These are phyloP conservation scores for Colletotrichum sp. DNA, from an alignment of 2,329 filamentous ascomycete genomes.

Conservation along the genomic window DNA sequence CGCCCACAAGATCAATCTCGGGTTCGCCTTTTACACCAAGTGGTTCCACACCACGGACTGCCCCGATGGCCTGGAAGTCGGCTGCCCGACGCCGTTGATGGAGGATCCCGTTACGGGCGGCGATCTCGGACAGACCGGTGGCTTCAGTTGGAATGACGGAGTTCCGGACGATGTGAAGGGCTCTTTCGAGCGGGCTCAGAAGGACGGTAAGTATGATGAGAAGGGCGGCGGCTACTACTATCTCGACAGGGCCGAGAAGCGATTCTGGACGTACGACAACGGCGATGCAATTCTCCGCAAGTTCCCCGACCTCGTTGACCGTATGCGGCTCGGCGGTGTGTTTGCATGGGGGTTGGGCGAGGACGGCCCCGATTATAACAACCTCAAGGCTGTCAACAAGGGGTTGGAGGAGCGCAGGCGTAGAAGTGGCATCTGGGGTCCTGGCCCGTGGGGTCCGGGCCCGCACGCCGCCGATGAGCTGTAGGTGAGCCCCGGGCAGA, in stretches of 20 bases:
- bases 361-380: conserved; percentile 56
- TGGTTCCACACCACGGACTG: conserved; percentile 60
- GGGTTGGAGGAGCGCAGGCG: conserved; percentile 22
- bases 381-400: conserved; percentile 38
- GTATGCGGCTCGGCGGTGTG: conserved; percentile 67
- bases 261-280: conserved; percentile 81
- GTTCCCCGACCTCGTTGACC: conserved; percentile 62
- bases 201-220: conserved; percentile 60
- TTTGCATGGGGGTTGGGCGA: conserved; percentile 81
- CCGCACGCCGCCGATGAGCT: conserved; percentile 12
- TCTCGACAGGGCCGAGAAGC: conserved; percentile 61
- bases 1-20: conserved; percentile 61
- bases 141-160: conserved; percentile 65
- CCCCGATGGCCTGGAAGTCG: conserved; percentile 48
- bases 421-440: background rate
- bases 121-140: conserved; percentile 62
- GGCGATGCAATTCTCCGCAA: conserved; percentile 65
- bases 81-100: conserved; percentile 59
- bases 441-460: background rate
- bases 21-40: conserved; percentile 72
- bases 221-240: conserved; percentile 70
- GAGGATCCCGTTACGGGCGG: conserved; percentile 63
- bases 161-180: conserved; percentile 55
- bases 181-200: conserved; percentile 63
- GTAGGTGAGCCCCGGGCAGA: conserved; percentile 16